phyloP scores from a whole-genome alignment of 805 yeast species.

The Starmera pachycereana region DNA sequence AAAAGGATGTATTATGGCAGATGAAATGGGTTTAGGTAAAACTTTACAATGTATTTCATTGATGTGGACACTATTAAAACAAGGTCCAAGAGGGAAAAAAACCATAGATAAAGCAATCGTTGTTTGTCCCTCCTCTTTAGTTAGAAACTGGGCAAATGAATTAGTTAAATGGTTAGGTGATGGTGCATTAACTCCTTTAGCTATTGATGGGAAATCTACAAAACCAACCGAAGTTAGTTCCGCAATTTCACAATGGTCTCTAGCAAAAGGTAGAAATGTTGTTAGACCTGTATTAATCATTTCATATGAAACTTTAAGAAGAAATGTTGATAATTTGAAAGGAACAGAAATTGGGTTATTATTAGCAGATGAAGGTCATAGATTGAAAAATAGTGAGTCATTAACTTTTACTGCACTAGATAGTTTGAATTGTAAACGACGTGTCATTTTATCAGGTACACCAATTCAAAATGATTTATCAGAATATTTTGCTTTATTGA shows the following conservation, averaged over 20 bases:
- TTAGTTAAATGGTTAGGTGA: constrained; percentile 91
- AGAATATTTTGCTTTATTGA: constrained; percentile 83
- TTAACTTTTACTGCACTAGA: constrained; percentile 81
- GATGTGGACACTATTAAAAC: constrained; percentile 86
- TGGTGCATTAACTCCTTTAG: constrained; percentile 80
- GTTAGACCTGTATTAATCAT: constrained; percentile 91
- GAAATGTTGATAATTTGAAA: constrained; percentile 68
- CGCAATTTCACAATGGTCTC: constrained; percentile 74
- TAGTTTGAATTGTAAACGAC: constrained; percentile 72
- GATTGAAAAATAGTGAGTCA: constrained; percentile 83
- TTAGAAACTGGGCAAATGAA: constrained; percentile 96
- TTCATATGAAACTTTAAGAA: constrained; percentile 85
- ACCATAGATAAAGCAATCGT: constrained; percentile 85
- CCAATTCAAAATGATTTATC: constrained; percentile 94
- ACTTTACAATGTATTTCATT: constrained; percentile 82
- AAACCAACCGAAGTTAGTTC: constrained; percentile 59
- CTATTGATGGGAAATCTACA: constrained; percentile 83
- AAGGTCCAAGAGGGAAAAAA: constrained; percentile 72
- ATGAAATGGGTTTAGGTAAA: constrained; percentile 93
- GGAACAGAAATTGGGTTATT: constrained; percentile 78
- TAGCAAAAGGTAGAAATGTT: constrained; percentile 76
- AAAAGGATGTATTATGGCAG: constrained; percentile 96
- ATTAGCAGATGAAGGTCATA: constrained; percentile 80
- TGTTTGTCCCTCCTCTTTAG: constrained; percentile 92
- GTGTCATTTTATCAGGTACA: constrained; percentile 92